phyloP scores from a whole-genome alignment of 116 monocot species.

The Cymodocea nodosa region DNA sequence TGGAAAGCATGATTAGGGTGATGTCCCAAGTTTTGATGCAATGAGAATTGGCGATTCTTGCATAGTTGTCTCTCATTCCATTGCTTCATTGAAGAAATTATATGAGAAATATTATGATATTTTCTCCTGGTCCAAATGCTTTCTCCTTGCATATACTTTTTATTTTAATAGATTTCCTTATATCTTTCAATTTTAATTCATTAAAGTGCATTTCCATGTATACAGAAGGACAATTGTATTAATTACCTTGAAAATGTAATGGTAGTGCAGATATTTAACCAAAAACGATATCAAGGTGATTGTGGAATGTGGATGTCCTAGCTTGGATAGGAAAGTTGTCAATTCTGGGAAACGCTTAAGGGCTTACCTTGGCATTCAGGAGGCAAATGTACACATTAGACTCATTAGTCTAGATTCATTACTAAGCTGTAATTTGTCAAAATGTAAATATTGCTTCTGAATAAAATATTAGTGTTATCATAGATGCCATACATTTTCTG shows the following conservation, averaged over 20 bases:
- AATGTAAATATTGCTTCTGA: background rate
- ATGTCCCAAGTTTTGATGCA: too few relatives aligned
- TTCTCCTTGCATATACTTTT: background rate
- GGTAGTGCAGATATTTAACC: constrained; percentile 52
- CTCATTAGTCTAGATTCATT: too few relatives aligned
- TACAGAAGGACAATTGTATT: background rate
- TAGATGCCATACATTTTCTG: background rate
- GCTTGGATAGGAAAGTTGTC: constrained; percentile 77
- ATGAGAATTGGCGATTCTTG: background rate
- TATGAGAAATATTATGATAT: too few relatives aligned
- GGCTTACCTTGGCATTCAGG: constrained; percentile 77
- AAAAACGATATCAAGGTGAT: constrained; percentile 52
- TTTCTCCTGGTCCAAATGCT: too few relatives aligned
- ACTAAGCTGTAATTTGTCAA: background rate
- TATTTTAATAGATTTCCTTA: background rate
- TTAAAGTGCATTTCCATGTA: background rate
- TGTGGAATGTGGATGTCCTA: constrained; percentile 73
- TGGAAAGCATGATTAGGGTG: background rate
- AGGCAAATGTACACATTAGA: constrained; percentile 55
- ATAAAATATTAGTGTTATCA: background rate
- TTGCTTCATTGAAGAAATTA: background rate
- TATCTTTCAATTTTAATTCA: background rate
- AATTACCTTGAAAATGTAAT: background rate
- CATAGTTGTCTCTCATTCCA: background rate
- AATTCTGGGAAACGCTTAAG: constrained; percentile 89